phyloP scores from a whole-genome alignment of 768 basidiomycete genomes.

The Mycena capillaripes region DNA sequence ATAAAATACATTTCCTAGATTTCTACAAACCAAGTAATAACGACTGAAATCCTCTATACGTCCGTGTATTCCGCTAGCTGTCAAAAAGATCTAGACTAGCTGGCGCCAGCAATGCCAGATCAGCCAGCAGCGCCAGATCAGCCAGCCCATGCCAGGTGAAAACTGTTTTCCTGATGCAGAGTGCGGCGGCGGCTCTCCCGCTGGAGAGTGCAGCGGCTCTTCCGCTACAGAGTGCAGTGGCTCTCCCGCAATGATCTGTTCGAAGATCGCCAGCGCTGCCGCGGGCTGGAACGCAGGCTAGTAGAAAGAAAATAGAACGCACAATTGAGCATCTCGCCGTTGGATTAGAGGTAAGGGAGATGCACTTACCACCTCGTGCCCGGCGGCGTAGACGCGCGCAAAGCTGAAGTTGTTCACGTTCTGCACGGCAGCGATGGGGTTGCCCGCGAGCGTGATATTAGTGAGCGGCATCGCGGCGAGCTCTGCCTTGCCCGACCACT shows the following conservation, averaged over 20 bases:
- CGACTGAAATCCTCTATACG: too few species aligned
- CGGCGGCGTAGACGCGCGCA: slow-evolving; percentile 72
- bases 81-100: too few species aligned
- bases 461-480: slow-evolving; percentile 54
- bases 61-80: too few species aligned
- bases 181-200: too few species aligned
- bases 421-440: slow-evolving; percentile 67
- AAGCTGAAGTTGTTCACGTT: slow-evolving; percentile 78
- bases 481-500: slow-evolving; percentile 57
- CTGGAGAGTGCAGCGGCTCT: too few species aligned
- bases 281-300: slow-evolving; percentile 75
- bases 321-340: neutral
- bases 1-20: too few species aligned
- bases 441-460: slow-evolving; percentile 70
- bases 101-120: too few species aligned
- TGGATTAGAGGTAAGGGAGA: neutral
- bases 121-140: too few species aligned
- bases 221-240: slow-evolving; percentile 72
- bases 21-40: too few species aligned
- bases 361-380: slow-evolving; percentile 69
- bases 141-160: too few species aligned
- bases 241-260: slow-evolving; percentile 65
- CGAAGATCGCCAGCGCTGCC: slow-evolving; percentile 69
- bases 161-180: too few species aligned
- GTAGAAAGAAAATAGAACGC: neutral